Percentiles rank a stretch among this genome's conserved stretches.
These are phyloP conservation scores for Apium graveolens DNA, from an alignment of 129 eudicot genomes.

Conservation along the genomic window DNA sequence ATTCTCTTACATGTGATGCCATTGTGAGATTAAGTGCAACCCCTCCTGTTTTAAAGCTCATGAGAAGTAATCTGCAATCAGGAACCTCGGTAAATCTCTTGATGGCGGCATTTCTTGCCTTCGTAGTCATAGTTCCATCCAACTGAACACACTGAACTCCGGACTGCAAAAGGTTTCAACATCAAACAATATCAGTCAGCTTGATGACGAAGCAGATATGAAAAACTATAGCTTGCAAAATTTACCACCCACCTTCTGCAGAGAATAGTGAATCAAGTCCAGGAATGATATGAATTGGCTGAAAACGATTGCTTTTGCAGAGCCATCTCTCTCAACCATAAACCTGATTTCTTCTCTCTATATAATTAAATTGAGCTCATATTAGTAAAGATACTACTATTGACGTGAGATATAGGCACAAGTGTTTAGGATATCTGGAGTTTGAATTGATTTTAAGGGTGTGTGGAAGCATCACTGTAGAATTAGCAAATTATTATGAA, in stretches of 20 bases:
- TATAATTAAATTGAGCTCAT: slow-evolving; percentile 6
- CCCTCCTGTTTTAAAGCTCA: slow-evolving; percentile 96
- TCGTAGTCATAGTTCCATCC: slow-evolving; percentile 77
- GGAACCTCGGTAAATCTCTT: slow-evolving; percentile 58
- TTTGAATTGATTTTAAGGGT: too few relatives aligned
- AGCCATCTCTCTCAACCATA: slow-evolving; percentile 90
- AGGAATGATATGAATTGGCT: too few relatives aligned
- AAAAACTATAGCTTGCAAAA: not conserved
- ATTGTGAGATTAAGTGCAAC: slow-evolving; percentile 95
- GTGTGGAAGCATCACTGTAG: not conserved
- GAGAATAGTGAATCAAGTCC: slow-evolving; percentile 51
- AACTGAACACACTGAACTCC: slow-evolving; percentile 72
- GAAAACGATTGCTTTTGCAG: slow-evolving; percentile 46
- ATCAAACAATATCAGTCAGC: not conserved
- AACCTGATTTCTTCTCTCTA: slow-evolving; percentile 88
- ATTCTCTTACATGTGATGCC: slow-evolving; percentile 75
- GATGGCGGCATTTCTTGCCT: slow-evolving; percentile 78
- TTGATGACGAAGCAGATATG: not conserved
- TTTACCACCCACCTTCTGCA: slow-evolving; percentile 41
- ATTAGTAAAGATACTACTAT: too few relatives aligned
- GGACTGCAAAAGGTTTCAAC: slow-evolving; percentile 43
- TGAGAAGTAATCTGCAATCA: slow-evolving; percentile 66
- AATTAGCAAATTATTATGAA: not conserved
- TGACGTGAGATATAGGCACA: too few relatives aligned
- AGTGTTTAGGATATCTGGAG: too few relatives aligned